These are phyloP conservation scores for Tetrahymena borealis DNA, from an alignment of 73 alveolate species.

Conservation along the genomic window DNA sequence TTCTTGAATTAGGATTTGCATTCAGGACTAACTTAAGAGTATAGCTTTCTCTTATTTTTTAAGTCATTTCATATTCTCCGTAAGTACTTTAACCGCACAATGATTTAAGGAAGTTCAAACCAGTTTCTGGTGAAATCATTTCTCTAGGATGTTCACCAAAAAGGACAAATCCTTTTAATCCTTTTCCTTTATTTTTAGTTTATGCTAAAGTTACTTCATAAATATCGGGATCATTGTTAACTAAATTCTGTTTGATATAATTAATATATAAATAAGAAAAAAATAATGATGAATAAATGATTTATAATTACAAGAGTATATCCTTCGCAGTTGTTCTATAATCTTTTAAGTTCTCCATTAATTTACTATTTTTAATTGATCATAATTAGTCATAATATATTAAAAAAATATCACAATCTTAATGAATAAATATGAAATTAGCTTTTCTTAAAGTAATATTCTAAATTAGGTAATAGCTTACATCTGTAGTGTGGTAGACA, in stretches of 20 bases:
- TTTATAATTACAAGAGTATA: neutral
- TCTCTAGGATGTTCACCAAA: conserved; percentile 77
- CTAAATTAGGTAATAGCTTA: too few species aligned
- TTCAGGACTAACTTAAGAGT: conserved; percentile 33
- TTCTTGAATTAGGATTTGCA: conserved; percentile 57
- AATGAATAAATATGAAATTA: too few species aligned
- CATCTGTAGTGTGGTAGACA: neutral
- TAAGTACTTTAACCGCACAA: conserved; percentile 21
- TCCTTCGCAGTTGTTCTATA: neutral
- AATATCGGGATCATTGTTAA: neutral
- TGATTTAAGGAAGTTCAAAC: conserved; percentile 33
- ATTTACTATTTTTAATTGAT: too few species aligned
- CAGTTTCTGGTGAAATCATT: conserved; percentile 56
- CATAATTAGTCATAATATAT: too few species aligned
- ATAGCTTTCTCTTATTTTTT: conserved; percentile 11
- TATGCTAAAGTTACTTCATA: neutral
- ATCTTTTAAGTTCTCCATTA: neutral
- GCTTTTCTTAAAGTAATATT: too few species aligned
- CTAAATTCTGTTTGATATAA: neutral
- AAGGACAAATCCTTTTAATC: conserved; percentile 15
- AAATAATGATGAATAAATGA: neutral
- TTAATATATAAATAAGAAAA: neutral
- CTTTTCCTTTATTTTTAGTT: neutral
- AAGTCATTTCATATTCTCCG: neutral
- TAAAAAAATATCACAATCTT: too few species aligned